A percentile compares a stretch with the other conserved stretches of the same genome.
Conservation (phyloP, 1,284 basidiomycete species). For the Mycosarcoma mackinlayi region DNA sequence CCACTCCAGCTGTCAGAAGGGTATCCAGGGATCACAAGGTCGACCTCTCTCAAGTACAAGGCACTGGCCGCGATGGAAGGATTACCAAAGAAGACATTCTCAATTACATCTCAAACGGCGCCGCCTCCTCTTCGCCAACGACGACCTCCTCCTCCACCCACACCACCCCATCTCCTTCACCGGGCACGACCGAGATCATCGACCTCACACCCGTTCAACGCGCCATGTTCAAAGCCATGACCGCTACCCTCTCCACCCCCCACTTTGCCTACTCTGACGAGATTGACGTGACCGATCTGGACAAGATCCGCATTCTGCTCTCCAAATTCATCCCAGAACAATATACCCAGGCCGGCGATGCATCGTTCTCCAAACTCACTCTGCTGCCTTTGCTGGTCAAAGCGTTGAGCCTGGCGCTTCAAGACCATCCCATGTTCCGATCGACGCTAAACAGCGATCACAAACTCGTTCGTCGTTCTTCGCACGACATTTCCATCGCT, state of each 20-base stretch:
- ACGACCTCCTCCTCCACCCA: neutral
- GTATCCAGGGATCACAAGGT: slow-evolving; percentile 78
- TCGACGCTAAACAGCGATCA: slow-evolving; percentile 33
- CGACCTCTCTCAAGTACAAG: slow-evolving; percentile 73
- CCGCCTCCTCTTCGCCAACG: slow-evolving; percentile 2
- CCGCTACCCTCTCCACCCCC: slow-evolving; percentile 72
- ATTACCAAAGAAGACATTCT: slow-evolving; percentile 79
- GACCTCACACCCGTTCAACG: slow-evolving; percentile 59
- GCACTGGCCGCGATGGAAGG: slow-evolving; percentile 80
- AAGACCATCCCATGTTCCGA: slow-evolving; percentile 83
- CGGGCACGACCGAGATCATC: slow-evolving; percentile 25
- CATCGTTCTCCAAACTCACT: slow-evolving; percentile 73
- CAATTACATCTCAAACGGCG: slow-evolving; percentile 23
- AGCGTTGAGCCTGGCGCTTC: slow-evolving; percentile 81
- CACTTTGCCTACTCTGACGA: slow-evolving; percentile 79
- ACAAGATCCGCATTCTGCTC: slow-evolving; percentile 77
- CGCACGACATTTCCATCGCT: slow-evolving; percentile 72
- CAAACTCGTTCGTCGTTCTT: slow-evolving; percentile 35
- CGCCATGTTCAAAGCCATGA: slow-evolving; percentile 69
- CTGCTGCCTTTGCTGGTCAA: slow-evolving; percentile 88
- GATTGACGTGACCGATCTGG: slow-evolving; percentile 82
- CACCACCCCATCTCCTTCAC: neutral
- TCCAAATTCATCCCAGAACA: slow-evolving; percentile 76
- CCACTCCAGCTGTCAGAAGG: slow-evolving; percentile 82
- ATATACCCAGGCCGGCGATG: slow-evolving; percentile 27